phyloP scores from a whole-genome alignment of 495 filamentous ascomycete genomes.

The Neurospora intermedia region DNA sequence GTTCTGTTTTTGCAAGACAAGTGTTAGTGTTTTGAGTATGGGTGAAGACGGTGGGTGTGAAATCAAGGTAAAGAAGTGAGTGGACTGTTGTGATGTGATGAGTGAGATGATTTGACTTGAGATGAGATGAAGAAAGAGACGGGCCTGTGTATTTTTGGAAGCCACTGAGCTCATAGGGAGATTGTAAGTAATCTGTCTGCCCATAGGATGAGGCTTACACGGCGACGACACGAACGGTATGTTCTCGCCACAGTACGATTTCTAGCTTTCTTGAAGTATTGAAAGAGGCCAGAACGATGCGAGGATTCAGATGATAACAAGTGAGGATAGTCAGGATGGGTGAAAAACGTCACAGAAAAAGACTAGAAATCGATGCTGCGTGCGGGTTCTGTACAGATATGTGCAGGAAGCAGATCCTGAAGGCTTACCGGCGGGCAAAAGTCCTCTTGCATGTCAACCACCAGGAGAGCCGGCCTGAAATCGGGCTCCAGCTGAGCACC shows the following conservation, averaged over 20 bases:
- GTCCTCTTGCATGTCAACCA: constrained; percentile 92
- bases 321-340: background rate
- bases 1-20: constrained; percentile 36
- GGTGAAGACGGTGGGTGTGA: background rate
- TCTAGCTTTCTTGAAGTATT: background rate
- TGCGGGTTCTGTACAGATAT: background rate
- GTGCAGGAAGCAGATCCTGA: background rate
- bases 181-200: background rate
- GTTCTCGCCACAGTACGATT: background rate
- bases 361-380: background rate
- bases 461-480: constrained; percentile 40
- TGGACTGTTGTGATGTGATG: background rate
- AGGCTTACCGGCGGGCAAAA: constrained; percentile 79
- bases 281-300: background rate
- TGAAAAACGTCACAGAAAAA: background rate
- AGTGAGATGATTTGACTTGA: background rate
- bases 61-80: background rate
- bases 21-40: background rate
- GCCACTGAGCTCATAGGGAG: background rate
- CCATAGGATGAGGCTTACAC: background rate
- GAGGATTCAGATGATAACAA: background rate
- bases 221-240: background rate
- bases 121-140: background rate
- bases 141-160: background rate
- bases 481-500: background rate